Evolutionary conservation across 2,329 filamentous ascomycete species (phyloP), one percentile per base, ranked within the genome.

Genomic region (Fusarium burgessii): DNA sequence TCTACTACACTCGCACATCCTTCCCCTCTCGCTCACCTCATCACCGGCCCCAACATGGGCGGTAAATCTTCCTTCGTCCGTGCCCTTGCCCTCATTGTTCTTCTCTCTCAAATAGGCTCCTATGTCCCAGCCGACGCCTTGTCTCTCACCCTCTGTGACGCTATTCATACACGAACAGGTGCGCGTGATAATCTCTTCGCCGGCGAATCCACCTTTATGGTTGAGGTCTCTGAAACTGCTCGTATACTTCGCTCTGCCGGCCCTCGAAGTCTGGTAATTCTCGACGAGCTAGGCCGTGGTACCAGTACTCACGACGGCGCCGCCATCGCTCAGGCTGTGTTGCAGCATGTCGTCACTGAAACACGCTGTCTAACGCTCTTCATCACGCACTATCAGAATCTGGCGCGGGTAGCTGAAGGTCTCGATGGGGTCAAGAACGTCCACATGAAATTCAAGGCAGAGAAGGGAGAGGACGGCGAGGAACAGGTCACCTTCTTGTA

Each of bases 31-130:
- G 93, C 94, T 5, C 89, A 98, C 73, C 91, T 98, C 60, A 91
- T 99, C 76, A 99, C 96, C 0, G 96, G 96, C 0, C 96, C 96
- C 33, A 99, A 99, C 83, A 99, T 99, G 96, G 96, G 96, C 76
- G 96, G 96, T 61, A 99, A 99, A 79, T 97, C 94, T n/a, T 96
- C 92, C 62, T 99, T 97, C 80, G 95, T 99, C 25, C 93, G 96
- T 57, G 93, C 95, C 72, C 90, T 97, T 46, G 95, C 96, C 13
- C 89, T 99, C 10, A 94, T 98, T 69, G 89, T 92, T 50, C 95
- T 99, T 76, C 95, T 99, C 84, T 94, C 94, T 11, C 96, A 99
- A 78, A 92, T 98, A 70, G 96, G 96, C 54, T 97, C 93, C 40
- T 99, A 95, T 80, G 94, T 99, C 2, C 96, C 96, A 4, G 95